phyloP scores from a whole-genome alignment of 2,329 filamentous ascomycete genomes.

The Leptosphaerulina australis region DNA sequence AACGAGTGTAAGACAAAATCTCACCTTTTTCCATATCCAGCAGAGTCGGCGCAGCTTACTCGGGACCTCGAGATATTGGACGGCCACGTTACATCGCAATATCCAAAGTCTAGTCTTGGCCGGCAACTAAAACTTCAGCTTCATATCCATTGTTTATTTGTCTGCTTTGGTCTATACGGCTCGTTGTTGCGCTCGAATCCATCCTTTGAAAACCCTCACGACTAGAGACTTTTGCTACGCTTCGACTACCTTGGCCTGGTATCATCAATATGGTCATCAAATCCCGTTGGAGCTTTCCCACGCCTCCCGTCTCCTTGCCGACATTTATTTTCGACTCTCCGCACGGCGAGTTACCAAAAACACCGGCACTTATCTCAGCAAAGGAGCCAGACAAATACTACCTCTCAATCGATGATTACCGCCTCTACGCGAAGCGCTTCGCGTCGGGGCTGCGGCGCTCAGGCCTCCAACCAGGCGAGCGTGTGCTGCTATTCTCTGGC shows the following conservation, averaged over 20 bases:
- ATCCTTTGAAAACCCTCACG: not conserved
- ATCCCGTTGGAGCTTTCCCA: constrained; percentile 56
- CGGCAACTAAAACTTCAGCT: constrained; percentile 2
- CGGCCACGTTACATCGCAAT: constrained; percentile 2
- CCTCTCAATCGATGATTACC: constrained; percentile 68
- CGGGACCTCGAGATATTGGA: not conserved
- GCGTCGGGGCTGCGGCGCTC: constrained; percentile 69
- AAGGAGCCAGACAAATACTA: constrained; percentile 69
- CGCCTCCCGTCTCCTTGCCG: constrained; percentile 55
- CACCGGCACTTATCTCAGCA: constrained; percentile 66
- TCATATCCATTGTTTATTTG: not conserved
- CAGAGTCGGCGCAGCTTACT: constrained; percentile 10
- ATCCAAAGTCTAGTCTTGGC: not conserved
- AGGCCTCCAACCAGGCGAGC: constrained; percentile 69
- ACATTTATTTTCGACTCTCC: constrained; percentile 60
- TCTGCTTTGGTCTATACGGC: not conserved
- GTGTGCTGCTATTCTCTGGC: constrained; percentile 73
- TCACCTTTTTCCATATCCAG: not conserved
- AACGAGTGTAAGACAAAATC: no score
- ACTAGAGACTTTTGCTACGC: not conserved
- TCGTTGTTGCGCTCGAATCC: not conserved
- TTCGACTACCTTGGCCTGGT: not conserved
- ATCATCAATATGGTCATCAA: constrained; percentile 57
- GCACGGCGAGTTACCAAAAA: constrained; percentile 53
- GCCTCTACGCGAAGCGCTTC: constrained; percentile 73